phyloP scores from a whole-genome alignment of 306 rosid genomes.

The Arachis hypogaea region DNA sequence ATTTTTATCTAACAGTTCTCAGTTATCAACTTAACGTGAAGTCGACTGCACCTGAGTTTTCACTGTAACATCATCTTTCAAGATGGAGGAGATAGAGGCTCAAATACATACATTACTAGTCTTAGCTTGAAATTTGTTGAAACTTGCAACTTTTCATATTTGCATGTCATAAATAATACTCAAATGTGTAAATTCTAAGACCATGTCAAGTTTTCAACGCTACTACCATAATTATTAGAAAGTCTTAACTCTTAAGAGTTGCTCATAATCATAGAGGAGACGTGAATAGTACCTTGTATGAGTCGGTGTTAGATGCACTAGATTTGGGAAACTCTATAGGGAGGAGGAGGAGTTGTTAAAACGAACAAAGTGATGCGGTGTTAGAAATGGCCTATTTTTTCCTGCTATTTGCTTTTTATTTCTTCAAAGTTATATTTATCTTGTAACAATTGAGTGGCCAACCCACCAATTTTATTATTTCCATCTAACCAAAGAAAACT shows the following conservation, averaged over 20 bases:
- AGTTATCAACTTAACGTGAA: no score
- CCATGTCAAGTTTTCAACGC: background rate
- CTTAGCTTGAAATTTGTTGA: background rate
- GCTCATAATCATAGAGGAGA: background rate
- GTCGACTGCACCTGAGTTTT: no score
- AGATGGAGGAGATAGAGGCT: background rate
- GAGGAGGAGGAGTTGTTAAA: slow-evolving; percentile 25
- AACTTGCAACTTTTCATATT: background rate
- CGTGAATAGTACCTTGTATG: slow-evolving; percentile 39
- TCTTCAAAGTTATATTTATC: background rate
- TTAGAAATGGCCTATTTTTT: slow-evolving; percentile 46
- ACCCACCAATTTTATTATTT: slow-evolving; percentile 48
- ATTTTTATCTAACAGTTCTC: no score
- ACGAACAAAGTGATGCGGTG: slow-evolving; percentile 15
- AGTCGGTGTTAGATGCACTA: slow-evolving; percentile 20
- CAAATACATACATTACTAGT: background rate
- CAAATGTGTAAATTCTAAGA: slow-evolving; percentile 11
- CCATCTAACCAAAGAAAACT: slow-evolving; percentile 54
- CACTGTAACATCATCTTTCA: no score
- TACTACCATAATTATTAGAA: background rate
- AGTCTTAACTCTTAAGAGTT: no score
- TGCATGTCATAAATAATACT: background rate
- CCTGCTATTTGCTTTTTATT: slow-evolving; percentile 17
- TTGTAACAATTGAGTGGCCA: slow-evolving; percentile 46
- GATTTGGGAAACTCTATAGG: slow-evolving; percentile 30